Evolutionary conservation across 805 yeast genomes (phyloP).

Genomic region (Sugiyamaella qingdaonensis): DNA sequence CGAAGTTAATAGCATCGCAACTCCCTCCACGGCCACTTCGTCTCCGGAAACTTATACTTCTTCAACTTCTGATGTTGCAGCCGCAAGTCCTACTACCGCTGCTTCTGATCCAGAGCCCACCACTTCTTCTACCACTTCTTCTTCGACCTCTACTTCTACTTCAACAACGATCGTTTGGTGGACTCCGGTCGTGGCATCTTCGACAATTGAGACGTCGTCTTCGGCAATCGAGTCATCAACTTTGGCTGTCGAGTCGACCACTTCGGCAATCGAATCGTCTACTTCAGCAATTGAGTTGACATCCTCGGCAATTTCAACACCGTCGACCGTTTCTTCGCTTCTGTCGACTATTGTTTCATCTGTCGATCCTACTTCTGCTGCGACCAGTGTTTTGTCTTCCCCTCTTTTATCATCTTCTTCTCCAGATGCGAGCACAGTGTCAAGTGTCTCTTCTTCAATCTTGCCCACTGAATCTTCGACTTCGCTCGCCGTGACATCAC

Average conservation of each 20-base stretch:
- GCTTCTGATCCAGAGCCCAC: conserved; percentile 5
- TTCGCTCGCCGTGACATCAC: not conserved
- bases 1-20: not conserved
- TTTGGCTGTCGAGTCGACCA: not conserved
- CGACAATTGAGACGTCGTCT: conserved; percentile 3
- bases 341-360: conserved; percentile 18
- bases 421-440: conserved; percentile 1
- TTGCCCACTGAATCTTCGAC: not conserved
- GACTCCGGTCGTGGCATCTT: conserved; percentile 3
- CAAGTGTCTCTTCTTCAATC: conserved; percentile 10
- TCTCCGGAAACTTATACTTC: conserved; percentile 20
- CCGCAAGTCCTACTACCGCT: conserved; percentile 16
- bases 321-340: not conserved
- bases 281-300: conserved; percentile 1
- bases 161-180: conserved; percentile 7
- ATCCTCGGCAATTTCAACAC: conserved; percentile 24
- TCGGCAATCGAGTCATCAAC: not conserved
- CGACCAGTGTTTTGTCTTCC: conserved; percentile 13
- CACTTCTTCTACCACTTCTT: conserved; percentile 19
- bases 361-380: conserved; percentile 18
- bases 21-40: conserved; percentile 10
- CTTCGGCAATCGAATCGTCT: not conserved
- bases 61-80: conserved; percentile 19
- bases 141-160: conserved; percentile 25
- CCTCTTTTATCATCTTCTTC: conserved; percentile 11